A percentile compares a stretch with the other conserved stretches of the same genome.
phyloP scores from a whole-genome alignment of 2,329 filamentous ascomycete genomes.

The Penicillium olsonii region DNA sequence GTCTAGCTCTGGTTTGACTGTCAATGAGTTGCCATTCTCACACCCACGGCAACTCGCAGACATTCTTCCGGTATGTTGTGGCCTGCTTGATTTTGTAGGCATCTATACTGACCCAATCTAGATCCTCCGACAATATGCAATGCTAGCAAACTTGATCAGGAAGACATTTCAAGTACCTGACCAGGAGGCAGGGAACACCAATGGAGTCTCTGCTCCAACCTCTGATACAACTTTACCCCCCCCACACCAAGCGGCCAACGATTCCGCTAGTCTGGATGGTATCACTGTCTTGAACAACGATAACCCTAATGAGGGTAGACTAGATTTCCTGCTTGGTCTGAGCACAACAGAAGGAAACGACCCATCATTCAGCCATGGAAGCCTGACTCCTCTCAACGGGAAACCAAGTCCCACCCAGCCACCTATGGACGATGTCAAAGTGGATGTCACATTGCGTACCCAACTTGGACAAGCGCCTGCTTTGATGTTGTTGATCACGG shows the following conservation, averaged over 20 bases:
- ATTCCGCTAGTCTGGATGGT: constrained; percentile 18
- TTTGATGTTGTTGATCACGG: constrained; percentile 40
- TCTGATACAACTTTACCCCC: constrained; percentile 1
- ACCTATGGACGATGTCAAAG: constrained; percentile 30
- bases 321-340: constrained; percentile 53
- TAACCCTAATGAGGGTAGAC: constrained; percentile 52
- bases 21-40: constrained; percentile 46
- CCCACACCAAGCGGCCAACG: constrained; percentile 9
- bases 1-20: constrained; percentile 41
- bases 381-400: constrained; percentile 2
- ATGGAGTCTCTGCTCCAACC: constrained; percentile 9
- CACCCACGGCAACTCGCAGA: constrained; percentile 49
- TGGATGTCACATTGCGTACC: constrained; percentile 42
- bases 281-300: constrained; percentile 43
- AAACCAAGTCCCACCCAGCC: background rate
- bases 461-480: constrained; percentile 41
- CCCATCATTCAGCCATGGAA: background rate
- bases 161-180: constrained; percentile 33
- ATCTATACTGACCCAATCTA: constrained; percentile 15
- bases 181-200: constrained; percentile 14
- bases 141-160: constrained; percentile 42
- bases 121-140: constrained; percentile 48
- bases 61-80: constrained; percentile 41
- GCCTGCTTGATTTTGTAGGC: background rate
- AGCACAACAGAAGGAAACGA: constrained; percentile 2